These are phyloP conservation scores for Camelina sativa DNA, from an alignment of 345 rosid species.

Conservation along the genomic window DNA sequence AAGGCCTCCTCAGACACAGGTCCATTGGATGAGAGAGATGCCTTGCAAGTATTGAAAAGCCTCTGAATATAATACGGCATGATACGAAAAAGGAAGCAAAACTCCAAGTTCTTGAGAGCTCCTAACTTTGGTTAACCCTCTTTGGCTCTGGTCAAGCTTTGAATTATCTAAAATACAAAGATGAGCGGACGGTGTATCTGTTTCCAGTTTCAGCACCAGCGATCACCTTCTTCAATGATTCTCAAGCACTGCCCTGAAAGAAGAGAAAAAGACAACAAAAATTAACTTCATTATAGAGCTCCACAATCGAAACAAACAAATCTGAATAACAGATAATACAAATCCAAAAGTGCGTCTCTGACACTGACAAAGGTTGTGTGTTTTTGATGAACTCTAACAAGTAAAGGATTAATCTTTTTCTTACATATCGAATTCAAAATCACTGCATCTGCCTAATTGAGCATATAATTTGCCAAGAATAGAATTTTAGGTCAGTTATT, in stretches of 20 bases:
- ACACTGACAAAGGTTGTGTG: neutral
- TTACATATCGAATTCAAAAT: neutral
- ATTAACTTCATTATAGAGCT: slow-evolving; percentile 15
- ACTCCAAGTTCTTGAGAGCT: slow-evolving; percentile 18
- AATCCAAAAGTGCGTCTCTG: slow-evolving; percentile 18
- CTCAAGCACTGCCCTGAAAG: slow-evolving; percentile 41
- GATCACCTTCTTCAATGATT: slow-evolving; percentile 43
- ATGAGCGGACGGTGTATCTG: neutral
- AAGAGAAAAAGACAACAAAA: neutral
- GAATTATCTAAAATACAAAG: neutral
- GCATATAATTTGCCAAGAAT: slow-evolving; percentile 8
- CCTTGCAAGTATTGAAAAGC: slow-evolving; percentile 76
- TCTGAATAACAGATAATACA: slow-evolving; percentile 16
- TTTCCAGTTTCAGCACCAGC: slow-evolving; percentile 13
- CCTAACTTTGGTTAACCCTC: slow-evolving; percentile 8
- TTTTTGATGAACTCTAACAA: neutral
- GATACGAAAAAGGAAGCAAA: slow-evolving; percentile 31
- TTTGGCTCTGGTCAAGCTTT: slow-evolving; percentile 15
- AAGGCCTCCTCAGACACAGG: slow-evolving; percentile 85
- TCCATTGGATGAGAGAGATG: slow-evolving; percentile 72
- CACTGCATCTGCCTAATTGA: slow-evolving; percentile 7
- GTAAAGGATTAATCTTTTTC: neutral
- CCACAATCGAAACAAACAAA: slow-evolving; percentile 15
- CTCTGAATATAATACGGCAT: slow-evolving; percentile 88
- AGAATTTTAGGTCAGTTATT: slow-evolving; percentile 37